Base-by-base conservation (phyloP, 129 eudicot genomes). In the Oenanthe sinensis region DNA sequence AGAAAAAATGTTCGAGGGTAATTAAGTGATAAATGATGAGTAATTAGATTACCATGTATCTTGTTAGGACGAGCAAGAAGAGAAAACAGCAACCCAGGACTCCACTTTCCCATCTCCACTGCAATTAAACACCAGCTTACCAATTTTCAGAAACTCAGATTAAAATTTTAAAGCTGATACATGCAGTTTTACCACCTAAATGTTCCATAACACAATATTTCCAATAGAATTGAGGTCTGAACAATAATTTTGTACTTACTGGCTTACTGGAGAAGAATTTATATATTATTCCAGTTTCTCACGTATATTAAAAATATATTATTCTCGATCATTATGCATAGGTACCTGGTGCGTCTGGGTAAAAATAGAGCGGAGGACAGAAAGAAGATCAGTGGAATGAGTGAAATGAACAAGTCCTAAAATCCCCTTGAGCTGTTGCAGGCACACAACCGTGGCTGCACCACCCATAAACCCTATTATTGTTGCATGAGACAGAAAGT, bases 61-160 rank as follows among this genome's bases (percentile, higher is more conserved):
- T 85, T 22, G 97, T 85, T 43, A 90, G 80, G 69, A 91, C 77
- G 65, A 95, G 92, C 86, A 85, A 91, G 86, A 90, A 92, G 4
- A 95, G 86, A 89, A 95, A 95, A 81, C 91, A 82, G 48, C 82
- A 81, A 60, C 98, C 98, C 84, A 95, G 74, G 69, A 95, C 77
- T 15, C 91, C 98, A 82, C 96, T 95, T 85, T 95, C 97, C 97
- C 97, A 95, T 75, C 90, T 86, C 98, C 98, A 95, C 98, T 91
- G 97, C 87, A 87, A 81, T 28, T 5, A 36, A 28, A 74, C 39
- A 52, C 20, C 39, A 48, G 12, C 26, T 15, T 10, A 67, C 65
- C 30, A 3, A 58, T 1, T 6, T n/a, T 19, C 11, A 58, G 28
- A 2, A 58, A 58, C 26, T 58, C 28, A 22, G 3, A 22, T 0